Base-by-base conservation (phyloP, 306 rosid genomes). In the Vicia faba region DNA sequence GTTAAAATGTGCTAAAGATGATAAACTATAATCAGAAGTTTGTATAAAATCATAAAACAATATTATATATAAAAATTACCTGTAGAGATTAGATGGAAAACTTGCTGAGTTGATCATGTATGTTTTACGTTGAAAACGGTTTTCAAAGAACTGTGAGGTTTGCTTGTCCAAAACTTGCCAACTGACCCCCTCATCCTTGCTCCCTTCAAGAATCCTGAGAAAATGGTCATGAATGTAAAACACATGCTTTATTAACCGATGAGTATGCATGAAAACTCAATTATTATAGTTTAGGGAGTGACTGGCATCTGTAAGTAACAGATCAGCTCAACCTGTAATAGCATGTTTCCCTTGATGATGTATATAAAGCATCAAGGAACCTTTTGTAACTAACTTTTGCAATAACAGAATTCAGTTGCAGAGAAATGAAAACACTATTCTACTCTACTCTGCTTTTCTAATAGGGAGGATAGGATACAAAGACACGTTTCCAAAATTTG, bases 151-250 rank as follows among this genome's bases (percentile, higher is more conserved):
- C 43, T 93, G 91, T 25, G 84, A 79, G 70, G 75, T 81, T 69
- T 67, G 96, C 81, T 80, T 64, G 78, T 89, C 97, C 79, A 93
- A 70, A 53, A 82, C 74, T 33, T 78, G 74, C 98, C 98, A 93
- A 44, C 70, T 93, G 23, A 76, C 72, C 33, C 93, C 96, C 25
- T 81, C 84, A 74, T 93, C 91, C 59, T 77, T 71, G 77, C 96
- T 93, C 36, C 95, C 91, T 82, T 93, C 97, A 41, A 89, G 85
- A 69, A 93, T 68, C 98, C 98, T 93, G 73, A 46, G 62, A 51
- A 72, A 60, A 55, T 36, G 18, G 51, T 33, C 64, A 70, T 70
- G 16, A 11, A n/a, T n/a, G n/a, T n/a, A n/a, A n/a, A n/a, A 33
- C 43, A 49, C 33, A 26, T n/a, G 64, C 28, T 78, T 60, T 18